Conservation (phyloP, 2,329 filamentous ascomycete species). For the Metarhizium album region DNA sequence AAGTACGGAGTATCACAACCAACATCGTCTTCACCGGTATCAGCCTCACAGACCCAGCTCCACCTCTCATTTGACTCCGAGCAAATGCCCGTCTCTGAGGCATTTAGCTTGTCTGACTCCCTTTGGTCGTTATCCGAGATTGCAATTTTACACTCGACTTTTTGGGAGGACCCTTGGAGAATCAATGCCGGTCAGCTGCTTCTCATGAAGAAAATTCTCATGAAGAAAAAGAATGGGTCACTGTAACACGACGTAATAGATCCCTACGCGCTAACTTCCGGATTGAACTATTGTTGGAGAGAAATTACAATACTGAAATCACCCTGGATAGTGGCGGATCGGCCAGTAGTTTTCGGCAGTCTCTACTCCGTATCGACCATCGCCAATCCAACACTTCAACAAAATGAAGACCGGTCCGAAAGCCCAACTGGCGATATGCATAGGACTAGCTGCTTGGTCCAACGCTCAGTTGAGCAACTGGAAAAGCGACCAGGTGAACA, state of each 20-base stretch:
- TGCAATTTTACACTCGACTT: neutral
- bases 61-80: neutral
- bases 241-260: neutral
- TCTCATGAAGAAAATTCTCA: neutral
- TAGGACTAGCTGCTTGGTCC: constrained; percentile 8
- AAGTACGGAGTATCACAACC: neutral
- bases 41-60: neutral
- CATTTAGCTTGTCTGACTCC: neutral
- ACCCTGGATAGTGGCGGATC: neutral
- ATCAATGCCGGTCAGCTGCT: neutral
- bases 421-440: constrained; percentile 10
- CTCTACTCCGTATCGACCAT: neutral
- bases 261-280: neutral
- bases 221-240: neutral
- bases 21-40: neutral
- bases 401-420: constrained; percentile 11
- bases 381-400: neutral
- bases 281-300: neutral
- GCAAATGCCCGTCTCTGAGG: neutral
- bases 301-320: neutral
- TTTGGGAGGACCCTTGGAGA: neutral
- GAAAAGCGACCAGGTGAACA: constrained; percentile 40
- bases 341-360: neutral
- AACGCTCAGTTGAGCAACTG: constrained; percentile 36
- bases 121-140: neutral